Evolutionary conservation across 208 protist species (phyloP).

Genomic region (Acanthamoeba rhysodes): DNA sequence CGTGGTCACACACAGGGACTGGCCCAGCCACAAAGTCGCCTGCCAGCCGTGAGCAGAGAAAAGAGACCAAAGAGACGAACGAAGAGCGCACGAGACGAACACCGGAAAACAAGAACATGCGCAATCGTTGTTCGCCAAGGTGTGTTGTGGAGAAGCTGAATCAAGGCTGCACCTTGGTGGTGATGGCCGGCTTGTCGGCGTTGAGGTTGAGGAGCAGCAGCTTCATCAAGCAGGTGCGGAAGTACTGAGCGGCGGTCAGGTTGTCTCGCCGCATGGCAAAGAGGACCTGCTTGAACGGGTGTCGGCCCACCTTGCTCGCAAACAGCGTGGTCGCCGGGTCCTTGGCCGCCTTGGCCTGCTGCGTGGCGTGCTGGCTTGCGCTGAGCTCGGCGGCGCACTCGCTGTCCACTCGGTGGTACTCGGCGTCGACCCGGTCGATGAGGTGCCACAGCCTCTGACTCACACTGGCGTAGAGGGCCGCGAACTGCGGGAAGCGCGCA

Average conservation of each 20-base stretch:
- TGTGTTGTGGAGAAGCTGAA: no score
- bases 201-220: not conserved
- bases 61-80: no score
- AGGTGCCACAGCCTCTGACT: not conserved
- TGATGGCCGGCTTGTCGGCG: not conserved
- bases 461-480: not conserved
- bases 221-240: not conserved
- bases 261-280: constrained; percentile 4
- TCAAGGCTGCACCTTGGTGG: no score
- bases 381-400: not conserved
- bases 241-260: not conserved
- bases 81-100: no score
- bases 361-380: not conserved
- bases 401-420: not conserved
- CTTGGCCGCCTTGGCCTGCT: not conserved
- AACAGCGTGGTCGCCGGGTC: not conserved
- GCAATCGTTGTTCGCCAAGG: no score
- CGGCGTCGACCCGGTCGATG: not conserved
- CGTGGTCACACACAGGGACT: not conserved
- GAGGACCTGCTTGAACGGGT: constrained; percentile 32
- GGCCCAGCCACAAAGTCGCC: constrained; percentile 5
- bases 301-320: not conserved
- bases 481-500: not conserved
- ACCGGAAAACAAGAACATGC: no score
- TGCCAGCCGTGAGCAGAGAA: not conserved